Evolutionary conservation across 495 filamentous ascomycete species (phyloP), one percentile per base, ranked within the genome.

Genomic region (Haplographium delicatum): DNA sequence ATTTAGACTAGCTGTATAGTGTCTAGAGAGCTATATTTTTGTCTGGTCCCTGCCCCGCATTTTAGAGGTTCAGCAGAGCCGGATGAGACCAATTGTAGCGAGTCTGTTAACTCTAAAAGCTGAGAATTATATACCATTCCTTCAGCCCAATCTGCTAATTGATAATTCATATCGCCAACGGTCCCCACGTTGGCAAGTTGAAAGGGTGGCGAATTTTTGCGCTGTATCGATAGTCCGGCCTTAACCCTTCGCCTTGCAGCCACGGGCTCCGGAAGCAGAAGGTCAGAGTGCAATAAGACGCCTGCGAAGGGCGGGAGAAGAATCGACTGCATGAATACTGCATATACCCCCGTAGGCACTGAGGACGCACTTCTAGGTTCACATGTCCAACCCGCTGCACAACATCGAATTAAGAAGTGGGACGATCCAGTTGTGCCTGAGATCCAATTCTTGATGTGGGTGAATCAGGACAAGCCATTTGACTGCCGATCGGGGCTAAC

Each of bases 401-500:
- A 23, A 44, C 30, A 42, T 50, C 52, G 40, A 44, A 50, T 55
- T 26, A 28, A 28, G 34, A 15, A 44, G 5, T 13, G 35, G 4
- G 22, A 18, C 8, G 24, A 18, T n/a, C 30, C 33, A 11, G 41
- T 16, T 27, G 46, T 49, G 13, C 39, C 39, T 44, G 45, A 50
- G 19, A 1, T 16, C 25, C 23, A 9, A 27, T 41, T 18, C 18
- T 8, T 6, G 18, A 13, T 31, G 28, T 22, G 9, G 35, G 42
- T 33, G 35, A 44, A 41, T 40, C 45, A 37, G 40, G 18, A 18
- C 24, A 15, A 44, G 18, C 13, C 19, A 45, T 50, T 55, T 40
- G 52, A 55, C 20, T 50, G 46, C 46, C 46, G 37, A 49, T 55
- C 52, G 39, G 18, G 35, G 51, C 30, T 24, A 16, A 44, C 26